These are phyloP conservation scores for Gossypium rotundifolium DNA, from an alignment of 345 rosid species.

Conservation along the genomic window DNA sequence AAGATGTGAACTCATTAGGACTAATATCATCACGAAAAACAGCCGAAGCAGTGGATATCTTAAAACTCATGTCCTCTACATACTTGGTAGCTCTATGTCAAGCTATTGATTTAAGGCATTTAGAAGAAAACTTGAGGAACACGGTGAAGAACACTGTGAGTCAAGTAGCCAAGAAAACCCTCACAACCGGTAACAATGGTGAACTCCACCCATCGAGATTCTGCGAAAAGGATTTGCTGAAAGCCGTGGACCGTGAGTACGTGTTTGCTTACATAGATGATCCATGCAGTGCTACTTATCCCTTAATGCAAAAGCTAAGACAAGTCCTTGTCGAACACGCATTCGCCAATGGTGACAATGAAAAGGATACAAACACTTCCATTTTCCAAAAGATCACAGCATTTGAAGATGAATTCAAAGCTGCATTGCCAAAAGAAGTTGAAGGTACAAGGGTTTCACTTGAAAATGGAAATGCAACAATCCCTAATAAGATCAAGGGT, in stretches of 20 bases:
- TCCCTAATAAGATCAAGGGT: slow-evolving; percentile 54
- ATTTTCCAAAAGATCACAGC: slow-evolving; percentile 59
- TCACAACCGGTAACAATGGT: no score
- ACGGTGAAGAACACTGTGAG: no score
- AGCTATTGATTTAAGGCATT: no score
- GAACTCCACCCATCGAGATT: no score
- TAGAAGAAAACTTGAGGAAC: no score
- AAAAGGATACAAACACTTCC: slow-evolving; percentile 38
- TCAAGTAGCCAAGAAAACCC: no score
- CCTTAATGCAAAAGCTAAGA: slow-evolving; percentile 71
- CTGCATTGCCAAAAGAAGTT: slow-evolving; percentile 52
- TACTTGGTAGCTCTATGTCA: no score
- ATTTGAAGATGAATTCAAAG: slow-evolving; percentile 39
- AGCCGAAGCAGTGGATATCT: no score
- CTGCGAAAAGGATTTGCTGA: no score
- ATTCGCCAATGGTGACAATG: slow-evolving; percentile 48
- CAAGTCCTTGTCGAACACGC: slow-evolving; percentile 72
- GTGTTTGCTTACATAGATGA: slow-evolving; percentile 68
- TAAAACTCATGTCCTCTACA: no score
- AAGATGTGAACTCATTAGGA: no score
- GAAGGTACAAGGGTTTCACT: slow-evolving; percentile 39
- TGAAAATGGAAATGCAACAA: slow-evolving; percentile 44
- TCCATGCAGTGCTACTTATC: slow-evolving; percentile 63
- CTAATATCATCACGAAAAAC: no score
- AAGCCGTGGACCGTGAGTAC: slow-evolving; percentile 25